Evolutionary conservation across 2,329 filamentous ascomycete genomes (phyloP).

Genomic region (Reticulascus tulasneorum): DNA sequence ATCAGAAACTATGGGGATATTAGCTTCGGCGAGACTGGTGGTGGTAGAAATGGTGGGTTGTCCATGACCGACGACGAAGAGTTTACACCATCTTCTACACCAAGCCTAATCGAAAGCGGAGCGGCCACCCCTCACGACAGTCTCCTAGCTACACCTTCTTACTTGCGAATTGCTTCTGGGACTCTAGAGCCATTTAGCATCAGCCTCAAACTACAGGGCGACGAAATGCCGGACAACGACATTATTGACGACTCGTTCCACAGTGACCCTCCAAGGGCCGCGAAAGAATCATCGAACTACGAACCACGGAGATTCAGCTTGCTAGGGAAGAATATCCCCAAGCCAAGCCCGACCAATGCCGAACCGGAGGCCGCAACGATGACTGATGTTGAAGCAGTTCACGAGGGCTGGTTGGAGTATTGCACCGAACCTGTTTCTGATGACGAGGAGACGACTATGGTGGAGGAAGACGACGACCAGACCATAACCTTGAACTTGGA

Average conservation of each 20-base stretch:
- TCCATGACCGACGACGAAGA: slow-evolving; percentile 11
- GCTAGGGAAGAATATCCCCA: slow-evolving; percentile 3
- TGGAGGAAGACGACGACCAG: slow-evolving; percentile 1
- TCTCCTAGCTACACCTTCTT: slow-evolving; percentile 16
- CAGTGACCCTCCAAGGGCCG: no score
- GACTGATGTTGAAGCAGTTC: neutral
- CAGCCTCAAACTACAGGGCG: slow-evolving; percentile 9
- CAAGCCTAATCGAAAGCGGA: slow-evolving; percentile 16
- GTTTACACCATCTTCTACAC: slow-evolving; percentile 16
- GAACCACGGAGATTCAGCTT: slow-evolving; percentile 11
- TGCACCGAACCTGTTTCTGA: slow-evolving; percentile 10
- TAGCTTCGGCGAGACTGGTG: slow-evolving; percentile 1
- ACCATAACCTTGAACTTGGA: neutral
- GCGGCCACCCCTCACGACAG: slow-evolving; percentile 17
- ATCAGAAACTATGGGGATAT: no score
- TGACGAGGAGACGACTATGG: slow-evolving; percentile 5
- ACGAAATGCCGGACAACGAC: slow-evolving; percentile 11
- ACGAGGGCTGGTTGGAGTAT: slow-evolving; percentile 16
- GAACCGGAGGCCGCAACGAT: neutral
- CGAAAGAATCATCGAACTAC: slow-evolving; percentile 7
- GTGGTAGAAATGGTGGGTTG: slow-evolving; percentile 5
- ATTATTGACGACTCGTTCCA: slow-evolving; percentile 6
- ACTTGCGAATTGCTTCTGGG: slow-evolving; percentile 11
- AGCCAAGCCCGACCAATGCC: neutral
- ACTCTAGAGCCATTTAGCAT: slow-evolving; percentile 7